A percentile compares a stretch with the other conserved stretches of the same genome.
phyloP scores from a whole-genome alignment of 1,284 basidiomycete genomes.

The Apiotrichum laibachii region DNA sequence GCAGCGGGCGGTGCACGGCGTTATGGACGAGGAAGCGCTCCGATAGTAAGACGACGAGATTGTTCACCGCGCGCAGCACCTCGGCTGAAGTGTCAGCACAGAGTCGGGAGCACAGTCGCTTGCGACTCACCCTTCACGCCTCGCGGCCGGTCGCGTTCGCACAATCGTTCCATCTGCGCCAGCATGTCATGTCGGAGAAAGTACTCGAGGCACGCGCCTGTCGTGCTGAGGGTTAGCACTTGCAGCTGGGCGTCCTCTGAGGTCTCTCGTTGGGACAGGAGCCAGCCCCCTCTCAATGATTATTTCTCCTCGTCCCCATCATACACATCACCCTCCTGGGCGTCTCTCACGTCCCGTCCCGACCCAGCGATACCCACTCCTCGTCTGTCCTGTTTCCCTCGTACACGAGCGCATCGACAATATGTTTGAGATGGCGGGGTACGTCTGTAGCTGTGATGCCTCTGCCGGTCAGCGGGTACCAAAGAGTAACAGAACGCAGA shows the following conservation, averaged over 20 bases:
- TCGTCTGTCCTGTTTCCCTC: slow-evolving; percentile 78
- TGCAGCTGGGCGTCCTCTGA: too few relatives aligned
- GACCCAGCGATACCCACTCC: slow-evolving; percentile 60
- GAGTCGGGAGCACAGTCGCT: background rate
- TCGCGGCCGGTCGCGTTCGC: slow-evolving; percentile 74
- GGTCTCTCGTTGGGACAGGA: too few relatives aligned
- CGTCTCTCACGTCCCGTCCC: slow-evolving; percentile 5
- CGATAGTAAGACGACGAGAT: slow-evolving; percentile 82
- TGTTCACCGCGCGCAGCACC: slow-evolving; percentile 76
- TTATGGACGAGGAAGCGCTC: slow-evolving; percentile 89
- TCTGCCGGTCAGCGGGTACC: slow-evolving; percentile 59
- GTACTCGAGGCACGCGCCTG: slow-evolving; percentile 85
- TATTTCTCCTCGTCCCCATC: too few relatives aligned
- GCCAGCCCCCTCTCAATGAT: too few relatives aligned
- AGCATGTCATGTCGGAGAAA: slow-evolving; percentile 85
- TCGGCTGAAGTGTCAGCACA: slow-evolving; percentile 55
- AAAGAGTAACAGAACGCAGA: slow-evolving; percentile 52
- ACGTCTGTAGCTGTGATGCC: slow-evolving; percentile 82
- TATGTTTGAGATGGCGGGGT: slow-evolving; percentile 69
- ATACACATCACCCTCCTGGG: too few relatives aligned
- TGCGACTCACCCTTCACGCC: slow-evolving; percentile 63
- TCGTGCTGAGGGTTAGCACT: slow-evolving; percentile 57
- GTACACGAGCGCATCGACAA: slow-evolving; percentile 82
- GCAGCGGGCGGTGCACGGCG: slow-evolving; percentile 81
- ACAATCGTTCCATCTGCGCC: slow-evolving; percentile 76